These are phyloP conservation scores for Phaeoacremonium minimum DNA, from an alignment of 2,329 filamentous ascomycete species.

Conservation along the genomic window DNA sequence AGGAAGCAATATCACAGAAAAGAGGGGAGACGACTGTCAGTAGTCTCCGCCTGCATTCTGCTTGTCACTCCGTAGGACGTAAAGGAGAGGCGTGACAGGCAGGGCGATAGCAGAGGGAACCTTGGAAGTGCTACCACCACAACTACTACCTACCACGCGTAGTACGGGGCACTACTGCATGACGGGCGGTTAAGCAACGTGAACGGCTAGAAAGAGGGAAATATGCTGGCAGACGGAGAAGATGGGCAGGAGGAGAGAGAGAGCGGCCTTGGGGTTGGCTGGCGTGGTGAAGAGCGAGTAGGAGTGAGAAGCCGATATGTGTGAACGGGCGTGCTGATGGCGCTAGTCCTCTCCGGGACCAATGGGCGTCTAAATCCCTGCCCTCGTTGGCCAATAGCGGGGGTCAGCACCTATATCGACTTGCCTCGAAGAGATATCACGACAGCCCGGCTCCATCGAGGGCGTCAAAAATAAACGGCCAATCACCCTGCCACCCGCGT, in stretches of 20 bases:
- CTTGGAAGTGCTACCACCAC: slow-evolving; percentile 1
- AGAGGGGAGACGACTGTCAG: slow-evolving; percentile 3
- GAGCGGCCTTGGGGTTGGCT: background rate
- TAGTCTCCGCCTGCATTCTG: no score
- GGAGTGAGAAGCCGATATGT: background rate
- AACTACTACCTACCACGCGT: no score
- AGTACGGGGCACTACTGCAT: slow-evolving; percentile 28
- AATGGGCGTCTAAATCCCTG: slow-evolving; percentile 35
- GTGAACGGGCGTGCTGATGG: background rate
- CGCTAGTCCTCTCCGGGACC: slow-evolving; percentile 24
- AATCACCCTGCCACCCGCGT: no score
- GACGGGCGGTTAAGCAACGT: slow-evolving; percentile 33
- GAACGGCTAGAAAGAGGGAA: slow-evolving; percentile 16
- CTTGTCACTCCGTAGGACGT: no score
- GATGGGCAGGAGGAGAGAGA: slow-evolving; percentile 4
- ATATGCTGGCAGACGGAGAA: slow-evolving; percentile 3
- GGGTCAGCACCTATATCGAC: slow-evolving; percentile 7
- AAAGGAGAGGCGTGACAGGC: no score
- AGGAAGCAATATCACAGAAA: slow-evolving; percentile 18
- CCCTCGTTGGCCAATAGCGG: slow-evolving; percentile 23
- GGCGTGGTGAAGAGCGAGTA: slow-evolving; percentile 1
- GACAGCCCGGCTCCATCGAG: no score
- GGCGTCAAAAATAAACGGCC: no score
- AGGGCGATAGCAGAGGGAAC: no score
- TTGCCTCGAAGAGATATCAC: no score